phyloP scores from a whole-genome alignment of 352 stramenopile genomes.

The Globisporangium middletonii region DNA sequence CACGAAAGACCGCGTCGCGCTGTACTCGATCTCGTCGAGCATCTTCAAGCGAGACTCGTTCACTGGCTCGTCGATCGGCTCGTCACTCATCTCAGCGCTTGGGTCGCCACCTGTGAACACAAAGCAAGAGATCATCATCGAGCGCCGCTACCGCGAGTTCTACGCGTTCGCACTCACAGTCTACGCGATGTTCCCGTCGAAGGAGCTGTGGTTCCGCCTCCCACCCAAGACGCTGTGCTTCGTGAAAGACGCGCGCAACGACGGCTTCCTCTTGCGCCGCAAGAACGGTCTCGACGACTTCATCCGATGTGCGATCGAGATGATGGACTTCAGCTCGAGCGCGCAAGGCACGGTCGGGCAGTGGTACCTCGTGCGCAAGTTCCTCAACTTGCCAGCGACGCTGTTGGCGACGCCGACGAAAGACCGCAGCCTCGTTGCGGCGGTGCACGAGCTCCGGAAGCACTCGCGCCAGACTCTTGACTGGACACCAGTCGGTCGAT shows the following conservation, averaged over 20 bases:
- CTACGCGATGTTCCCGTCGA: conserved; percentile 57
- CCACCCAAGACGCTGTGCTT: conserved; percentile 70
- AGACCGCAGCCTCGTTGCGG: conserved; percentile 40
- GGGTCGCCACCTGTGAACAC: not conserved
- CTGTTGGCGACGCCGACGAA: conserved; percentile 32
- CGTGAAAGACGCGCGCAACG: conserved; percentile 21
- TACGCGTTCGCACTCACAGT: conserved; percentile 59
- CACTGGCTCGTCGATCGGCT: conserved; percentile 2
- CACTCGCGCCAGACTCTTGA: conserved; percentile 27
- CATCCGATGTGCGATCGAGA: conserved; percentile 42
- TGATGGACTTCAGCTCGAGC: conserved; percentile 43
- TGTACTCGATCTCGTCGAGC: conserved; percentile 55
- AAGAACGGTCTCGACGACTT: conserved; percentile 71
- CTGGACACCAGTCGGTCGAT: conserved; percentile 28
- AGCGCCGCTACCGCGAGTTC: conserved; percentile 73
- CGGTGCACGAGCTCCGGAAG: conserved; percentile 48
- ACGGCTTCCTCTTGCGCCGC: conserved; percentile 56
- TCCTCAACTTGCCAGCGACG: conserved; percentile 45
- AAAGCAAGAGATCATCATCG: conserved; percentile 37
- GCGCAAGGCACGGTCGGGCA: conserved; percentile 44
- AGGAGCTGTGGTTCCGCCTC: conserved; percentile 46
- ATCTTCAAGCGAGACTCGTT: conserved; percentile 16
- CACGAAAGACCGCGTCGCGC: conserved; percentile 37
- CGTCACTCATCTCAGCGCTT: conserved; percentile 6
- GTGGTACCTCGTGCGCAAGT: conserved; percentile 66